Evolutionary conservation across 2,329 filamentous ascomycete genomes (phyloP).

Genomic region (Ascocoryne sarcoides): DNA sequence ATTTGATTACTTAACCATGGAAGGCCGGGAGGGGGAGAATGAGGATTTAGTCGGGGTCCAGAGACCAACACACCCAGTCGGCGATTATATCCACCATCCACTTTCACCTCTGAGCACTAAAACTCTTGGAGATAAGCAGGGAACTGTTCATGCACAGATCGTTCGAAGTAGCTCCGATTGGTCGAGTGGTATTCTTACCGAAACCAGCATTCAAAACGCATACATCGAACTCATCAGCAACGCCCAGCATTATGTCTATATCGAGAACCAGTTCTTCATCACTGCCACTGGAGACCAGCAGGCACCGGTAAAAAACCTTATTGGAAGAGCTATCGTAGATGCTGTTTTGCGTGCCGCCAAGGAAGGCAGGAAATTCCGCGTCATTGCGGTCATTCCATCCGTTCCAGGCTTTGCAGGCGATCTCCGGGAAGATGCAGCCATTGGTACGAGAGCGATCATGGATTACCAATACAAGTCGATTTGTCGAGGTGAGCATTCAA

Average conservation of each 20-base stretch:
- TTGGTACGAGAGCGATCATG: constrained; percentile 86
- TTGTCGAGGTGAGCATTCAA: constrained; percentile 82
- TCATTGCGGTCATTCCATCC: constrained; percentile 84
- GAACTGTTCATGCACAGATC: constrained; percentile 72
- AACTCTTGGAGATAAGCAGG: constrained; percentile 49
- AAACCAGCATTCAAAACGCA: constrained; percentile 81
- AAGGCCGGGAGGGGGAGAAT: constrained; percentile 65
- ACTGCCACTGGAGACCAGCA: constrained; percentile 88
- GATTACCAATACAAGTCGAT: constrained; percentile 98
- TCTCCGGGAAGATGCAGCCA: constrained; percentile 71
- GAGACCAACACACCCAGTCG: constrained; percentile 79
- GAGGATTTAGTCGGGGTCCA: constrained; percentile 86
- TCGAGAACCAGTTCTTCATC: constrained; percentile 98
- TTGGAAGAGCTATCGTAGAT: constrained; percentile 85
- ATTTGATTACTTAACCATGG: constrained; percentile 78
- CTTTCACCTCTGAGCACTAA: constrained; percentile 61
- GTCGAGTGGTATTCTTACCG: constrained; percentile 81
- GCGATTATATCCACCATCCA: constrained; percentile 78
- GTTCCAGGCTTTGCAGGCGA: constrained; percentile 94
- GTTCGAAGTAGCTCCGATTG: constrained; percentile 89
- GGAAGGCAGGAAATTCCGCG: constrained; percentile 77
- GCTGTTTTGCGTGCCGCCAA: constrained; percentile 74
- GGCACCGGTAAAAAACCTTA: constrained; percentile 74
- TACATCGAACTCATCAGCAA: constrained; percentile 78
- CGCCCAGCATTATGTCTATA: constrained; percentile 89